Evolutionary conservation across 257 asterid species (phyloP).

Genomic region (Capsicum baccatum): DNA sequence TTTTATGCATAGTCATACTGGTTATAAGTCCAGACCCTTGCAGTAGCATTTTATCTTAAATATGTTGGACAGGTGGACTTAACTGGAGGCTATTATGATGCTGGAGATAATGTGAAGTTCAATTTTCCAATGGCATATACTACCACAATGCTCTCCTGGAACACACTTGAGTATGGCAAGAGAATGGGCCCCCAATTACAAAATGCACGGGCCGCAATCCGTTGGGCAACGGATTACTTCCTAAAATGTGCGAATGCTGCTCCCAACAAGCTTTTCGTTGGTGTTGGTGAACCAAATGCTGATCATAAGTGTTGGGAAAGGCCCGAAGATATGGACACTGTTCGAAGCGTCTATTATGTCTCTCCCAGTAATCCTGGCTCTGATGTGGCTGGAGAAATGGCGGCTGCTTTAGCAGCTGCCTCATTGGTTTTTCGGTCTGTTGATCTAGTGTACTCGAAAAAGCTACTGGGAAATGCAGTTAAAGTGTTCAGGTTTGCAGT

Average conservation of each 20-base stretch:
- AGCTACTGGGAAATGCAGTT: conserved; percentile 58
- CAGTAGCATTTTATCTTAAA: background rate
- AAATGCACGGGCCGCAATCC: conserved; percentile 57
- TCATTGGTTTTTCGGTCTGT: conserved; percentile 68
- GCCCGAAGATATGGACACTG: conserved; percentile 92
- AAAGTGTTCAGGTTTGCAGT: conserved; percentile 72
- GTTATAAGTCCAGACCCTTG: background rate
- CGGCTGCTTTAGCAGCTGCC: conserved; percentile 91
- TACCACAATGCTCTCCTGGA: conserved; percentile 91
- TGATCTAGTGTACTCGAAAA: conserved; percentile 57
- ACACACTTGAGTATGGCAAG: conserved; percentile 67
- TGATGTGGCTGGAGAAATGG: conserved; percentile 91
- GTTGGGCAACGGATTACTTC: conserved; percentile 88
- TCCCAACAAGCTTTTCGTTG: conserved; percentile 76
- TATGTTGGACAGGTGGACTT: conserved; percentile 68
- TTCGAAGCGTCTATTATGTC: conserved; percentile 61
- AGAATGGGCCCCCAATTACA: conserved; percentile 62
- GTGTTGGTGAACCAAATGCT: conserved; percentile 78
- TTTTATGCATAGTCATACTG: too few relatives aligned
- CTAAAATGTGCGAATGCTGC: conserved; percentile 78
- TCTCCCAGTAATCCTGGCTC: conserved; percentile 78
- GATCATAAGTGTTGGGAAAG: conserved; percentile 95
- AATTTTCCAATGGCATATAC: conserved; percentile 86
- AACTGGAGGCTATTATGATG: conserved; percentile 87
- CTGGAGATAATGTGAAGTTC: conserved; percentile 93